These are phyloP conservation scores for Meripilus lineatus DNA, from an alignment of 1,284 basidiomycete genomes.

Conservation along the genomic window DNA sequence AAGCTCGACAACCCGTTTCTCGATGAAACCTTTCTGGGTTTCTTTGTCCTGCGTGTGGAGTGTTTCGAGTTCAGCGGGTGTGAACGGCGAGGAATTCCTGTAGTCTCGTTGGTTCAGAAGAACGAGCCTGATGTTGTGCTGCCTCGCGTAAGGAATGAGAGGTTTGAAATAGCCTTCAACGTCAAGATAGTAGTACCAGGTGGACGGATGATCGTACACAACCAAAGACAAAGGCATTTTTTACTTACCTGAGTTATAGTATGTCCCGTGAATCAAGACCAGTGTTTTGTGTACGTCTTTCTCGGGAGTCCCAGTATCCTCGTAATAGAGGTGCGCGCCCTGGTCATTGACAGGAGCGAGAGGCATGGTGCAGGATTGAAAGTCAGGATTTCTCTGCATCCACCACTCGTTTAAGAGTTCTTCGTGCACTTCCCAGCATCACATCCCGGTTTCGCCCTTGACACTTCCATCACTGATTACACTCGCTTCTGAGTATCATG, in stretches of 20 bases:
- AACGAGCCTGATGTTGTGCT: background rate
- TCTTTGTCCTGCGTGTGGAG: background rate
- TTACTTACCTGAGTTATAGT: slow-evolving; percentile 1
- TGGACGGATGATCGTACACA: too few species aligned
- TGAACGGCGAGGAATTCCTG: background rate
- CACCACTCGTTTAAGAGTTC: too few species aligned
- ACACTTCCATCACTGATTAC: too few species aligned
- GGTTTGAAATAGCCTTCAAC: background rate
- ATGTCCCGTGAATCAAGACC: slow-evolving; percentile 1
- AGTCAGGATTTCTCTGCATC: too few species aligned
- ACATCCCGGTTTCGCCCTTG: too few species aligned
- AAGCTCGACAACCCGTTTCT: background rate
- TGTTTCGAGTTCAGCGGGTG: background rate
- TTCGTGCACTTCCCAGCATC: too few species aligned
- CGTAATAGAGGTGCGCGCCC: slow-evolving; percentile 1
- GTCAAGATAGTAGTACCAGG: too few species aligned
- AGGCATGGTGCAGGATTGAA: too few species aligned
- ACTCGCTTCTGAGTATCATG: too few species aligned
- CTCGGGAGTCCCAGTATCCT: slow-evolving; percentile 2
- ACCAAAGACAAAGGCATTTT: too few species aligned
- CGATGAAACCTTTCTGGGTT: background rate
- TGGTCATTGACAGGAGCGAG: background rate
- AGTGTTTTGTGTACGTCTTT: background rate
- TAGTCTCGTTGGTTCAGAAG: slow-evolving; percentile 2
- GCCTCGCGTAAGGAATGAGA: background rate